These are phyloP conservation scores for Gossypium arboreum DNA, from an alignment of 345 rosid genomes.

Conservation along the genomic window DNA sequence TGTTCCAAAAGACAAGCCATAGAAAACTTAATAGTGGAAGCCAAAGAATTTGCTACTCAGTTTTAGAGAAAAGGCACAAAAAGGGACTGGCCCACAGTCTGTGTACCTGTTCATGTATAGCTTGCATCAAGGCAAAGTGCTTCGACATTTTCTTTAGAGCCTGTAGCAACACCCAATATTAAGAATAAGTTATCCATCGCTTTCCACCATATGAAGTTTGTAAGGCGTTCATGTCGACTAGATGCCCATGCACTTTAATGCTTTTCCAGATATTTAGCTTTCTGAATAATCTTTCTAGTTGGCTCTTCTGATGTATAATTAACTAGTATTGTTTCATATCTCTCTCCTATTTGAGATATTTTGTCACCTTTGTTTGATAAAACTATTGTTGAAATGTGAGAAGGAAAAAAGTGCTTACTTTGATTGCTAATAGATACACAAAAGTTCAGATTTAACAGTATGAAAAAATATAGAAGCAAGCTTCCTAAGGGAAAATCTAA, in stretches of 20 bases:
- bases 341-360: neutral
- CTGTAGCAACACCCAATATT: constrained; percentile 36
- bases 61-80: constrained; percentile 5
- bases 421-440: neutral
- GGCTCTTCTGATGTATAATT: neutral
- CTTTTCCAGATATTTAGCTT: neutral
- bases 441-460: neutral
- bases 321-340: constrained; percentile 5
- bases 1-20: neutral
- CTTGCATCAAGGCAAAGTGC: constrained; percentile 66
- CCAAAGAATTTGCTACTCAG: neutral
- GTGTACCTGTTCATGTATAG: constrained; percentile 63
- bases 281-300: neutral
- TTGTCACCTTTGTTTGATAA: neutral
- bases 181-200: constrained; percentile 12
- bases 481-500: neutral
- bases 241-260: neutral
- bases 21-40: neutral
- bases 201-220: neutral
- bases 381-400: neutral
- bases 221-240: neutral
- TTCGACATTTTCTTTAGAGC: constrained; percentile 68
- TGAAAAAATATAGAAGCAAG: constrained; percentile 5
- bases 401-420: neutral
- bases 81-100: neutral